phyloP scores from a whole-genome alignment of 306 rosid genomes.

The peach (Prunus persica) region DNA sequence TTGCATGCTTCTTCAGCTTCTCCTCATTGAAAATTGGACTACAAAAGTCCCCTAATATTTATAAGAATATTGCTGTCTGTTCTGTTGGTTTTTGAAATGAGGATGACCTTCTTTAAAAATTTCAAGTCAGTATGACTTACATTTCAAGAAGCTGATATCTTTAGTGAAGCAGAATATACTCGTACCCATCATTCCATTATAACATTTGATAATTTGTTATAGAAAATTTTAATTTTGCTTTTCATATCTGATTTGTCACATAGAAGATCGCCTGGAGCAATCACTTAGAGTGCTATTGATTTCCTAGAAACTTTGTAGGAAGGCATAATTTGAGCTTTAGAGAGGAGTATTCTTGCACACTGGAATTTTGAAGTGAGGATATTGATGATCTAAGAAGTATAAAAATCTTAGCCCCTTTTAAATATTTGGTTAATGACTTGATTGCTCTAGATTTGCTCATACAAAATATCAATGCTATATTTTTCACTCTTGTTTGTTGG shows the following conservation, averaged over 20 bases:
- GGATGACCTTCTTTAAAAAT: neutral
- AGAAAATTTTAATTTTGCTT: too few relatives aligned
- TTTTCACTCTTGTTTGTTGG: neutral
- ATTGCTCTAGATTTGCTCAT: neutral
- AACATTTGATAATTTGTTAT: neutral
- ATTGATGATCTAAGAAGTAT: neutral
- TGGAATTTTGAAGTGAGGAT: neutral
- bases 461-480: neutral
- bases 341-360: neutral
- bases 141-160: neutral
- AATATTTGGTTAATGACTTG: neutral
- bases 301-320: neutral
- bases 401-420: neutral
- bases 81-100: neutral
- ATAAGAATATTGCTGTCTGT: neutral
- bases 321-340: neutral
- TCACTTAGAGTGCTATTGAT: neutral
- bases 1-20: neutral
- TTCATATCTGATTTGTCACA: neutral
- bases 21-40: neutral
- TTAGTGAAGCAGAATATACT: neutral
- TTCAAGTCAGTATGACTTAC: conserved; percentile 2
- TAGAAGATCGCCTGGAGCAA: too few relatives aligned
- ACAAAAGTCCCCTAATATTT: neutral
- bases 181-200: neutral